Percentiles rank a stretch among this genome's conserved stretches.
Conservation (phyloP, 1,284 basidiomycete species). For the Trametes pubescens region DNA sequence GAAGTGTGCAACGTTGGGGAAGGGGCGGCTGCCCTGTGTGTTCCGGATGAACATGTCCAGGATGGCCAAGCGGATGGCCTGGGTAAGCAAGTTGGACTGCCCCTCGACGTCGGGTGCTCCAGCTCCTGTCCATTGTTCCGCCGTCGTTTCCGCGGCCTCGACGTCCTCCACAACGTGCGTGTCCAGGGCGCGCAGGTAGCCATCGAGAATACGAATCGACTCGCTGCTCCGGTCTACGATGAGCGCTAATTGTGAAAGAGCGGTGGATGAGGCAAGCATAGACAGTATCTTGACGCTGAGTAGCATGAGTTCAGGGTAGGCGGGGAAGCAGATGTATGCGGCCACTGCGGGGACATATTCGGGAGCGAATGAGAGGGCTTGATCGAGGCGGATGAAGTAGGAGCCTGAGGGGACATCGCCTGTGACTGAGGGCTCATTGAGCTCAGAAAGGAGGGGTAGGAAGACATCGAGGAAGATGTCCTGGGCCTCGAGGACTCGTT, state of each 20-base stretch:
- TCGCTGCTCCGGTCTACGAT: conserved; percentile 87
- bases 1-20: conserved; percentile 91
- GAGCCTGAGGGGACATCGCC: conserved; percentile 68
- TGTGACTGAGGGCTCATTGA: conserved; percentile 61
- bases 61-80: conserved; percentile 82
- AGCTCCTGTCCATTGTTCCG: conserved; percentile 73
- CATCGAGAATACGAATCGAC: conserved; percentile 86
- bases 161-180: conserved; percentile 68
- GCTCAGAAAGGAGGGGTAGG: conserved; percentile 78
- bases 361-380: conserved; percentile 80
- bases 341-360: conserved; percentile 87
- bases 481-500: conserved; percentile 86
- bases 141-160: conserved; percentile 61
- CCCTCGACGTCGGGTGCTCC: conserved; percentile 66
- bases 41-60: conserved; percentile 88
- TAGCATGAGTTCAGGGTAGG: conserved; percentile 78
- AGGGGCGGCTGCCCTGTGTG: conserved; percentile 69
- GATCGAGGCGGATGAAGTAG: conserved; percentile 79
- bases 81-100: conserved; percentile 58
- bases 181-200: conserved; percentile 79
- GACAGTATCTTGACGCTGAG: conserved; percentile 84
- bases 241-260: conserved; percentile 77
- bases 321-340: conserved; percentile 79
- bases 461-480: conserved; percentile 91
- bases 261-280: conserved; percentile 66